Base-by-base conservation (phyloP, 495 filamentous ascomycete genomes). In the Evernia prunastri region DNA sequence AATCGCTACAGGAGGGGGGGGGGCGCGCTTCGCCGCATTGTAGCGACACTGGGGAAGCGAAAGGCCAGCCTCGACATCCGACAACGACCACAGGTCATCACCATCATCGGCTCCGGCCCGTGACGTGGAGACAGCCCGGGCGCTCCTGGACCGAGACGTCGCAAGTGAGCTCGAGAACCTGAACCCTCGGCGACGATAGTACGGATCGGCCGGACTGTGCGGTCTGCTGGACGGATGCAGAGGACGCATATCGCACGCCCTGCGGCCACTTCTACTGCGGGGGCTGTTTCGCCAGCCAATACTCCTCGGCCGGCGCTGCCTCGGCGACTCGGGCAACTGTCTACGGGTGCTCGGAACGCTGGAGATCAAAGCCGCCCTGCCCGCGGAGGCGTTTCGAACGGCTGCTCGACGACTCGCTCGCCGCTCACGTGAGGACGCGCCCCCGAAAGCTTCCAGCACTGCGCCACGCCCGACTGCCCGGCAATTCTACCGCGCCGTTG, bases 241-340 rank as follows among this genome's bases (percentile, higher is more conserved):
- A 77, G 36, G 63, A 78, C 37, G 70, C 78, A 1, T 45, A 79
- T 15, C 64, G 53, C 13, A 78, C 76, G 15, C 20, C 49, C 10
- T 83, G 80, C 64, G 63, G 62, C 4, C 80, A 82, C 63, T 56
- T 63, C 15, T 83, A 81, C 67, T 81, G 80, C 70, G 64, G 66
- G 1, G 73, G 74, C n/a, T 81, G 80, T 59, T 78, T 82, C 60
- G 64, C 70, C 6, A 58, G 69, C 25, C 58, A 77, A 29, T 77
- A 76, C 57, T 61, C 68, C 40, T 71, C 77, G 5, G 64, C 63
- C 37, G 56, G 35, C 6, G 23, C 8, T 81, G 76, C 67, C 63
- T 59, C 20, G 75, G 75, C 20, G 45, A 63, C 8, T 58, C 53
- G 0, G 71, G 65, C 20, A 67, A 12, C 0, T 81, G 78, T 56